Conservation (phyloP, 2,329 filamentous ascomycete genomes). For the Ophiosphaerella narmari region DNA sequence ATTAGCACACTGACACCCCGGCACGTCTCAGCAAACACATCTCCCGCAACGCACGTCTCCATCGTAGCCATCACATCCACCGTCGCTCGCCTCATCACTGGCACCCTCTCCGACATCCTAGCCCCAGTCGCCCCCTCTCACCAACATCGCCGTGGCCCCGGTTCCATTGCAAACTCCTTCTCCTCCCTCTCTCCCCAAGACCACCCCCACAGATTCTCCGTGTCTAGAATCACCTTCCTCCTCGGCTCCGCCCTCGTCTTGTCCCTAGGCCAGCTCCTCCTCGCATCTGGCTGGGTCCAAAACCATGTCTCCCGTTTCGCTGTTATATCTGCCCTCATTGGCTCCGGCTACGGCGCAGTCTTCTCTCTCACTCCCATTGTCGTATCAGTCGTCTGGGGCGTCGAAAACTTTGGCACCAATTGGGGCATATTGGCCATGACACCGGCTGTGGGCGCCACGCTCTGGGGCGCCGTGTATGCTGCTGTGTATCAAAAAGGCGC, state of each 20-base stretch:
- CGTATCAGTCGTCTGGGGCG: conserved; percentile 96
- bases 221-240: conserved; percentile 82
- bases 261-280: conserved; percentile 75
- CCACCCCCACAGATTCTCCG: conserved; percentile 51
- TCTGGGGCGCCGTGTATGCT: conserved; percentile 92
- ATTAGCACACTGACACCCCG: conserved; percentile 79
- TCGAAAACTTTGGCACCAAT: conserved; percentile 98
- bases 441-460: conserved; percentile 81
- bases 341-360: conserved; percentile 88
- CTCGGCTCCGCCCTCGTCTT: conserved; percentile 81
- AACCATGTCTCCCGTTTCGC: conserved; percentile 80
- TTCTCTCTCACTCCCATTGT: conserved; percentile 91
- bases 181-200: conserved; percentile 37
- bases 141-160: conserved; percentile 59
- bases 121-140: conserved; percentile 62
- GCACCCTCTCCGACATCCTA: conserved; percentile 84
- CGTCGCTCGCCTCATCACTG: conserved; percentile 84
- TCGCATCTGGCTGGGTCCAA: conserved; percentile 77
- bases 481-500: conserved; percentile 75
- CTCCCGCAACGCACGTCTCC: conserved; percentile 86
- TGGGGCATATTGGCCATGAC: conserved; percentile 95
- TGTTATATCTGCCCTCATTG: conserved; percentile 80
- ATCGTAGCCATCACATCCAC: conserved; percentile 91
- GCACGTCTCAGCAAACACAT: conserved; percentile 62
- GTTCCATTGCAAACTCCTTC: conserved; percentile 49